Evolutionary conservation across 345 rosid genomes (phyloP), one percentile per base, ranked within the genome.

Genomic region (Litchi chinensis): DNA sequence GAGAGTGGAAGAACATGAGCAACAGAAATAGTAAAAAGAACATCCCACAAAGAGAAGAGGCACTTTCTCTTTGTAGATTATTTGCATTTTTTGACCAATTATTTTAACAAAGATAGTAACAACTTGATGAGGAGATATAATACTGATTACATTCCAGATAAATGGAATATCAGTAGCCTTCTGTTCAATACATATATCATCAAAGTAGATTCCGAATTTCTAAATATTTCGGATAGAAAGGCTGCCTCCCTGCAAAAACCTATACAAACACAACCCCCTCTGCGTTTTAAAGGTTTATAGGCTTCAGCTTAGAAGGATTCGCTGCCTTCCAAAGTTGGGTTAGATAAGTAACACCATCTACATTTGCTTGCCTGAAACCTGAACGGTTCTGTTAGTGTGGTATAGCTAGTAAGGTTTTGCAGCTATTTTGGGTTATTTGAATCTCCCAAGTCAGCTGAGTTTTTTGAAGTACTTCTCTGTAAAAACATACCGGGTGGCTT

Each of bases 291-390:
- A n/a, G 37, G 37, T 32, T 56, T 19, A 37, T 54, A 71, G 69
- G 69, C 41, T 26, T 80, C 62, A 16, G 70, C 19, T 44, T 56
- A 24, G 2, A 16, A 76, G 50, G 28, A 74, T 16, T 39, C 9
- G 18, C 8, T 43, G 79, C 76, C 65, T 57, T 76, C 68, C 75
- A 8, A 75, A 65, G 59, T 19, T 21, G 52, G 70, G 83, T 77
- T 80, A 72, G 89, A 78, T 62, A 15, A 74, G 76, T 66, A 78
- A 68, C 77, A 75, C 69, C 69, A 75, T 85, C 69, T 79, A 82
- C 83, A 79, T 44, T n/a, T n/a, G n/a, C 28, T 87, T 79, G 82
- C 81, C 78, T 13, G 37, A 41, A 79, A 80, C 56, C 75, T 16
- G 21, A 72, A 57, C 7, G 77, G 68, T 70, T 46, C 76, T 41